Evolutionary conservation across 352 stramenopile species (phyloP).

Genomic region (Globisporangium polare): DNA sequence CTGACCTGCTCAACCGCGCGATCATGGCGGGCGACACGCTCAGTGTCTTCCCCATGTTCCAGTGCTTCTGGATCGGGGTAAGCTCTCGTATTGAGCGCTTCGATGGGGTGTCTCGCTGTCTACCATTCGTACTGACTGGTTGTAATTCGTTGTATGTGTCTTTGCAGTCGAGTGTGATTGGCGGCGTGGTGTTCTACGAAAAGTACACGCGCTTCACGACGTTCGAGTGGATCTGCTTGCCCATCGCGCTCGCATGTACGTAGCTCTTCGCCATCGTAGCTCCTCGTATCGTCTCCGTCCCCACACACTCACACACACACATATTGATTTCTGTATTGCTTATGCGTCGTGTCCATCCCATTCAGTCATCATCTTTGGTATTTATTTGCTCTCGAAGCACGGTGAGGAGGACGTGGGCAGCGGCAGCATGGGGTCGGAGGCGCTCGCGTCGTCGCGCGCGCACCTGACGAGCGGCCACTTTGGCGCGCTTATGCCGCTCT

Average conservation of each 20-base stretch:
- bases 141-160: constrained; percentile 8
- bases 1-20: constrained; percentile 75
- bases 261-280: constrained; percentile 3
- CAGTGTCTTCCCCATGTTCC: constrained; percentile 85
- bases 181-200: constrained; percentile 82
- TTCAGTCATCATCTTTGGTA: constrained; percentile 79
- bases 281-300: too few relatives aligned
- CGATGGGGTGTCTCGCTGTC: too few relatives aligned
- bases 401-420: constrained; percentile 41
- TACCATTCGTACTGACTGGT: constrained; percentile 10
- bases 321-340: neutral
- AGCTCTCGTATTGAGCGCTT: constrained; percentile 17
- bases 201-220: constrained; percentile 77
- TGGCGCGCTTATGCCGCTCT: constrained; percentile 77
- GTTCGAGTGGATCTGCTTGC: constrained; percentile 82
- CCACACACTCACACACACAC: too few relatives aligned
- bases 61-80: constrained; percentile 88
- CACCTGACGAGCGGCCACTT: constrained; percentile 72
- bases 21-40: constrained; percentile 85
- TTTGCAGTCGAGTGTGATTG: constrained; percentile 72
- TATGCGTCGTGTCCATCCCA: neutral
- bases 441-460: constrained; percentile 20
- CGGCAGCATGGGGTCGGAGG: constrained; percentile 22
- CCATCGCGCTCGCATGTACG: constrained; percentile 69
- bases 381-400: constrained; percentile 81